Evolutionary conservation across 768 basidiomycete species (phyloP).

Genomic region (Neoboletus magnificus): DNA sequence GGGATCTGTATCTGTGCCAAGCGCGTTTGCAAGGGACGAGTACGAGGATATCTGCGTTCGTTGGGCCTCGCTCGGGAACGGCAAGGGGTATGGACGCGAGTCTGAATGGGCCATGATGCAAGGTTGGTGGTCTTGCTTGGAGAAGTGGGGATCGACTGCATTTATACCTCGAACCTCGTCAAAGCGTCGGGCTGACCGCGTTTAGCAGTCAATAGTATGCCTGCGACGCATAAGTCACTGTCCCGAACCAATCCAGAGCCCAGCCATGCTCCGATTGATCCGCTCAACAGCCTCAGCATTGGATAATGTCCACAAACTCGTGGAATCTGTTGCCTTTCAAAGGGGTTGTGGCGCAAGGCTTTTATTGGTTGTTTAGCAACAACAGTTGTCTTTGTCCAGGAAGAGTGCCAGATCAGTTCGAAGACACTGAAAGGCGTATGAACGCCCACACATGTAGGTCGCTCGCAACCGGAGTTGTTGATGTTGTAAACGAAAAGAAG

Average conservation of each 20-base stretch:
- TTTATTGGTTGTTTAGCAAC: constrained; percentile 2
- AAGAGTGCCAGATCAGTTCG: background rate
- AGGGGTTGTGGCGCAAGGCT: background rate
- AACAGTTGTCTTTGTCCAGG: background rate
- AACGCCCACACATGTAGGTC: background rate
- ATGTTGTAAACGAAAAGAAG: constrained; percentile 3
- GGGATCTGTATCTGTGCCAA: constrained; percentile 16
- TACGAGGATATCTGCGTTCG: constrained; percentile 18
- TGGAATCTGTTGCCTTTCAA: background rate
- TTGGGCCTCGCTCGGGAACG: constrained; percentile 22
- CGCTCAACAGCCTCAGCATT: background rate
- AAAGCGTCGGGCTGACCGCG: constrained; percentile 12
- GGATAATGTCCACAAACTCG: constrained; percentile 10
- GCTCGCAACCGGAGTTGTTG: background rate
- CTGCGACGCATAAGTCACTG: background rate
- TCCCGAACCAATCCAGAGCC: no score
- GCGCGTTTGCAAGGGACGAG: constrained; percentile 23
- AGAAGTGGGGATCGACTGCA: background rate
- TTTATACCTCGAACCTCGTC: constrained; percentile 22
- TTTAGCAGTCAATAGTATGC: constrained; percentile 1
- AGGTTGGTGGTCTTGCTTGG: background rate
- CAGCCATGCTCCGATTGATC: background rate
- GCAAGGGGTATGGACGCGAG: constrained; percentile 14
- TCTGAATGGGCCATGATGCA: constrained; percentile 18
- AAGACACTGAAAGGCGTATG: background rate